Percentiles rank a stretch among this genome's conserved stretches.
These are phyloP conservation scores for Stentor coeruleus DNA, from an alignment of 73 alveolate species.

Conservation along the genomic window DNA sequence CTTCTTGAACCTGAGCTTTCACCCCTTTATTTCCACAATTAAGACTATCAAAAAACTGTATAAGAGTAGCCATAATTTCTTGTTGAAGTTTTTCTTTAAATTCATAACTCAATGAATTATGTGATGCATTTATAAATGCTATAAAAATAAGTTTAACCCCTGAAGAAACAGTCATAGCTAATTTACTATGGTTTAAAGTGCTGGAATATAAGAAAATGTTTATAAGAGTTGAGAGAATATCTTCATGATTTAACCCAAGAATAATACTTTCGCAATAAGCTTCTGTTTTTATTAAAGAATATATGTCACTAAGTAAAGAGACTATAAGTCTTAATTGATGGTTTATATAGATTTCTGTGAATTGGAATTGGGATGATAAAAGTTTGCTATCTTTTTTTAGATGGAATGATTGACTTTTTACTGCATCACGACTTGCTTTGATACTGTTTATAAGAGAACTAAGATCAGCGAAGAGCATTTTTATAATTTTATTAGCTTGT, in stretches of 20 bases:
- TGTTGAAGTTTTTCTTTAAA: neutral
- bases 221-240: neutral
- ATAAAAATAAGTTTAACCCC: neutral
- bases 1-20: too few species aligned
- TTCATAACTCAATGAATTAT: neutral
- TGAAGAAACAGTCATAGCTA: neutral
- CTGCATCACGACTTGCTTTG: neutral
- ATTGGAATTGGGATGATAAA: slow-evolving; percentile 10
- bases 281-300: neutral
- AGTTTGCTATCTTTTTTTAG: slow-evolving; percentile 2
- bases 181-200: neutral
- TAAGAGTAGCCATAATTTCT: neutral
- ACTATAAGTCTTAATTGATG: slow-evolving; percentile 10
- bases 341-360: neutral
- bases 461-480: neutral
- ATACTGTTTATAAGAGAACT: neutral
- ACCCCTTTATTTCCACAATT: too few species aligned
- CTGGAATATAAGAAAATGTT: neutral
- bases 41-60: neutral
- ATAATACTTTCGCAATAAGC: neutral
- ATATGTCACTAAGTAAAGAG: neutral
- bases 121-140: neutral
- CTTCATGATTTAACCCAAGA: neutral
- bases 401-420: neutral
- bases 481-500: neutral